Percentiles rank a stretch among this genome's conserved stretches.
Conservation (phyloP, 495 filamentous ascomycete genomes). For the Xeromyces bisporus region DNA sequence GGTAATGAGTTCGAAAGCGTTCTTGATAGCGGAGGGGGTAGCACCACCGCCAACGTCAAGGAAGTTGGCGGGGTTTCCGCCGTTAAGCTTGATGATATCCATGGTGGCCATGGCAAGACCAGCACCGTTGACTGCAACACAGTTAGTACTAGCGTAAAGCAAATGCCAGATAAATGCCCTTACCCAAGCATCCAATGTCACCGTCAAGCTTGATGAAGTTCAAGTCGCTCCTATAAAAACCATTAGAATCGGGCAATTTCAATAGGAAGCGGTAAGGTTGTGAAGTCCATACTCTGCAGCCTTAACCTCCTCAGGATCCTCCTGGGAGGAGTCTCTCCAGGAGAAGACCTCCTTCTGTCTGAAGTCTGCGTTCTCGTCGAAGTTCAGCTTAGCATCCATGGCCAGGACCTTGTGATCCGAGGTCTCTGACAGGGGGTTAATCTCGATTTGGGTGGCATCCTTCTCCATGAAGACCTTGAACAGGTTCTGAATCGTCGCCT, state of each 20-base stretch:
- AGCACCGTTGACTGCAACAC: slow-evolving; percentile 66
- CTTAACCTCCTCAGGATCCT: slow-evolving; percentile 94
- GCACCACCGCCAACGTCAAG: slow-evolving; percentile 95
- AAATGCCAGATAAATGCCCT: not conserved
- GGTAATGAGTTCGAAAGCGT: slow-evolving; percentile 96
- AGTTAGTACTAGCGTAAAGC: slow-evolving; percentile 8
- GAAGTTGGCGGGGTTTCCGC: slow-evolving; percentile 93
- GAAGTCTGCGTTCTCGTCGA: slow-evolving; percentile 98
- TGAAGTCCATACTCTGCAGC: slow-evolving; percentile 54
- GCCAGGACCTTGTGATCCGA: slow-evolving; percentile 92
- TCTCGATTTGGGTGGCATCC: slow-evolving; percentile 97
- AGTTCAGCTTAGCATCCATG: slow-evolving; percentile 97
- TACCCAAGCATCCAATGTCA: slow-evolving; percentile 86
- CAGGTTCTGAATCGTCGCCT: slow-evolving; percentile 90
- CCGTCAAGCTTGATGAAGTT: slow-evolving; percentile 99
- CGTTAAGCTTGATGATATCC: slow-evolving; percentile 99
- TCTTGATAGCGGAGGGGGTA: slow-evolving; percentile 88
- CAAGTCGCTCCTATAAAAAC: slow-evolving; percentile 40
- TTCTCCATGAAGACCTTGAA: slow-evolving; percentile 97
- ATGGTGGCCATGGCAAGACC: slow-evolving; percentile 99
- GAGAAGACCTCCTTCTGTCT: slow-evolving; percentile 89
- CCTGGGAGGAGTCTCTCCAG: slow-evolving; percentile 86
- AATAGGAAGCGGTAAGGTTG: not conserved
- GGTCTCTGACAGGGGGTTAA: slow-evolving; percentile 95
- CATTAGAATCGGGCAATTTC: slow-evolving; percentile 7